A percentile compares a stretch with the other conserved stretches of the same genome.
phyloP scores from a whole-genome alignment of 2,329 filamentous ascomycete genomes.

The Nectriaceae sp. region DNA sequence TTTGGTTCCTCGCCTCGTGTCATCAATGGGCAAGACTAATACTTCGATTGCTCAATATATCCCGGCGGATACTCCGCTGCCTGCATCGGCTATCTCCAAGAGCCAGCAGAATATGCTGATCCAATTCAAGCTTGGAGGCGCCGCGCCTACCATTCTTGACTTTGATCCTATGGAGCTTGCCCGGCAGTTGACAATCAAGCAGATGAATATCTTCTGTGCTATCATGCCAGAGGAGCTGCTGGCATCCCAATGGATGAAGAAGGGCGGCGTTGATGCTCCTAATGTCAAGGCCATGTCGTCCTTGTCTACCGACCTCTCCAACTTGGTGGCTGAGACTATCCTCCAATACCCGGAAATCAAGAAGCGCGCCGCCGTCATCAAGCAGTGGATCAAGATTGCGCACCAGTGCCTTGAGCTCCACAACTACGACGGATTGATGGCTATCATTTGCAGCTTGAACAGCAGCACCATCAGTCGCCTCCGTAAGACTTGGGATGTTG shows the following conservation, averaged over 20 bases:
- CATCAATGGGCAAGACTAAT: constrained; percentile 85
- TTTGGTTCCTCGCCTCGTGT: constrained; percentile 79
- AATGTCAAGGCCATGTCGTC: constrained; percentile 95
- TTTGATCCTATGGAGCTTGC: constrained; percentile 91
- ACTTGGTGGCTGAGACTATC: constrained; percentile 91
- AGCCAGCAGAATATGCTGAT: constrained; percentile 73
- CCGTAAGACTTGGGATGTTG: constrained; percentile 86
- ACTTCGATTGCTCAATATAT: constrained; percentile 72
- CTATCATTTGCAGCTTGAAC: constrained; percentile 92
- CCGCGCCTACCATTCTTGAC: constrained; percentile 75
- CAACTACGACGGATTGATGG: constrained; percentile 97
- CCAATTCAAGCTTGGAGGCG: constrained; percentile 73
- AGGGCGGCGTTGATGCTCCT: constrained; percentile 72
- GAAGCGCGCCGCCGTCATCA: constrained; percentile 86
- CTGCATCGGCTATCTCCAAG: constrained; percentile 70
- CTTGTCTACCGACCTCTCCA: constrained; percentile 88
- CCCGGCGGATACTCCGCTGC: constrained; percentile 70
- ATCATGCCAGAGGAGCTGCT: constrained; percentile 92
- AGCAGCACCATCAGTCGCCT: constrained; percentile 88
- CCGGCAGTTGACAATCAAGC: constrained; percentile 88
- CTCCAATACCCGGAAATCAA: constrained; percentile 87
- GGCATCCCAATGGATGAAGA: constrained; percentile 92
- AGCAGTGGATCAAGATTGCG: constrained; percentile 97
- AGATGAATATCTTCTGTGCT: constrained; percentile 87
- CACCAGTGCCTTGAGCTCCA: constrained; percentile 83